Percentiles rank a stretch among this genome's conserved stretches.
Evolutionary conservation across 805 yeast genomes (phyloP).

Genomic region (Ogataea populi-albae): DNA sequence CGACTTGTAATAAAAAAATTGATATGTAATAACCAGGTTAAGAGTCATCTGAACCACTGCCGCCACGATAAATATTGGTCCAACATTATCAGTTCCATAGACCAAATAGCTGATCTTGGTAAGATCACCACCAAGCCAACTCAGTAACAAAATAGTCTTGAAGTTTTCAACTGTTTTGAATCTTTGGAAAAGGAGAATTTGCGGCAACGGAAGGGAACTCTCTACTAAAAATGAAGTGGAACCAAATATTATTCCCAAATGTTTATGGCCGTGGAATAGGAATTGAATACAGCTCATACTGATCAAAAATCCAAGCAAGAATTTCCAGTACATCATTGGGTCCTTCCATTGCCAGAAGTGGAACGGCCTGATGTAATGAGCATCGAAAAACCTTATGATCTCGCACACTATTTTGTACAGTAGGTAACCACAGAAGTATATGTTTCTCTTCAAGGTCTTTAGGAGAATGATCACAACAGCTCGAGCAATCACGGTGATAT

Average conservation of each 20-base stretch:
- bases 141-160: conserved; percentile 65
- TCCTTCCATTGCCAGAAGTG: conserved; percentile 82
- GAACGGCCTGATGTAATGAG: conserved; percentile 59
- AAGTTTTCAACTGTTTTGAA: conserved; percentile 73
- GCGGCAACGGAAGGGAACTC: conserved; percentile 72
- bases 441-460: conserved; percentile 16
- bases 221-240: conserved; percentile 57
- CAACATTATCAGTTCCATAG: conserved; percentile 72
- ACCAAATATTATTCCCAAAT: conserved; percentile 31
- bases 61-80: conserved; percentile 61
- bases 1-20: conserved; percentile 60
- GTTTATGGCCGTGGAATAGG: conserved; percentile 23
- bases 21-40: conserved; percentile 70
- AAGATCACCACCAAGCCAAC: conserved; percentile 89
- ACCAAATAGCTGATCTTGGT: conserved; percentile 70
- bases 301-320: conserved; percentile 44
- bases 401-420: conserved; percentile 24
- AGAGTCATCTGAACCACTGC: conserved; percentile 76
- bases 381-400: conserved; percentile 62
- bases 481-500: conserved; percentile 12
- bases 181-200: conserved; percentile 66
- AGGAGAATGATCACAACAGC: conserved; percentile 7
- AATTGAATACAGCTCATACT: conserved; percentile 21
- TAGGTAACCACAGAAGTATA: conserved; percentile 1
- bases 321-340: conserved; percentile 33